Conservation (phyloP, 2,329 filamentous ascomycete species). For the Cladophialophora immunda region DNA sequence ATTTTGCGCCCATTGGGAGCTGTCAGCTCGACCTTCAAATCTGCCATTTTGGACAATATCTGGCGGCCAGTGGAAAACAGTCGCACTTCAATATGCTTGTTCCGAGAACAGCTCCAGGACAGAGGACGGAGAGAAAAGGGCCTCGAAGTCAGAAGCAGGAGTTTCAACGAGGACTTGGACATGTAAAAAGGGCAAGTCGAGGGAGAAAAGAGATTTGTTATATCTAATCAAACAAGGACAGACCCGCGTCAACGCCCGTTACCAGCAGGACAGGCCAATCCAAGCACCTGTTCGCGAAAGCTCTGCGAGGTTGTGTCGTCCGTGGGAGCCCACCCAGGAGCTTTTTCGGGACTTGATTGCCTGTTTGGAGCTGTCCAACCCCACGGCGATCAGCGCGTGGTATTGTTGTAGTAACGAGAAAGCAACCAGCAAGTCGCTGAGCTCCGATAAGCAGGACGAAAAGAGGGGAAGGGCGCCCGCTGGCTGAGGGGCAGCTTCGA, state of each 20-base stretch:
- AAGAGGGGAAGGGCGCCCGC: not conserved
- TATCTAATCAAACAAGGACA: slow-evolving; percentile 6
- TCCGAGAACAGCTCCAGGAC: slow-evolving; percentile 4
- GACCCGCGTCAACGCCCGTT: not conserved
- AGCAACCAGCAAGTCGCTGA: slow-evolving; percentile 19
- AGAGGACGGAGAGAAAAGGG: not conserved
- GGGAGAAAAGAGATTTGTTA: slow-evolving; percentile 8
- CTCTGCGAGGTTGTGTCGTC: not conserved
- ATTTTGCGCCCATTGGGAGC: slow-evolving; percentile 80
- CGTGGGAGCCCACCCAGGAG: slow-evolving; percentile 1
- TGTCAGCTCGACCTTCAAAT: slow-evolving; percentile 64
- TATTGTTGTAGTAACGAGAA: not conserved
- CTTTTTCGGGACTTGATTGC: slow-evolving; percentile 21
- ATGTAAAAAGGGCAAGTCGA: slow-evolving; percentile 20
- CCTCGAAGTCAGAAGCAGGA: slow-evolving; percentile 13
- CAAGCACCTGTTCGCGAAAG: not conserved
- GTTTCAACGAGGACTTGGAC: slow-evolving; percentile 19
- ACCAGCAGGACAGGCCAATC: not conserved
- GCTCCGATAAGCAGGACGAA: slow-evolving; percentile 20
- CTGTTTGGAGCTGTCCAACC: slow-evolving; percentile 26
- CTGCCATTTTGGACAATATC: slow-evolving; percentile 45
- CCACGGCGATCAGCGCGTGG: slow-evolving; percentile 24
- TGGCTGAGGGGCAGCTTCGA: slow-evolving; percentile 21
- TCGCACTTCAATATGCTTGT: not conserved
- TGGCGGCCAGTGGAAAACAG: slow-evolving; percentile 7